Percentiles rank a stretch among this genome's conserved stretches.
phyloP scores from a whole-genome alignment of 306 rosid species.

The Bauhinia variegata region DNA sequence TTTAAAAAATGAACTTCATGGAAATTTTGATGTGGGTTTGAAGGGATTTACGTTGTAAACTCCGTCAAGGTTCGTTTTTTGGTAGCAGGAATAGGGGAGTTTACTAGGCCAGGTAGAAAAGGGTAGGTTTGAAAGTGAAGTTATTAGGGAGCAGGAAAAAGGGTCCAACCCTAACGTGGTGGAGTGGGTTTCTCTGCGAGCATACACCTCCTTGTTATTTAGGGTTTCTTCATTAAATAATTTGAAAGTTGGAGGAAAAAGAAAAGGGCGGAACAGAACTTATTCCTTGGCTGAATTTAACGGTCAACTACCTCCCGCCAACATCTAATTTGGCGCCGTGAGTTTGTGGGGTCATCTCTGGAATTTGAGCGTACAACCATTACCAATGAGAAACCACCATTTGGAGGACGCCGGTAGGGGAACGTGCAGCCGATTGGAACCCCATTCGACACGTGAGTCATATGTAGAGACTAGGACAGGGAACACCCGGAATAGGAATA shows the following conservation, averaged over 20 bases:
- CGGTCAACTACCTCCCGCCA: constrained; percentile 41
- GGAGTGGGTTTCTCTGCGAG: background rate
- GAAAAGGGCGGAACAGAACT: constrained; percentile 9
- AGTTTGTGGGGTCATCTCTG: background rate
- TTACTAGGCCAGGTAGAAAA: background rate
- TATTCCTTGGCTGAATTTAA: constrained; percentile 25
- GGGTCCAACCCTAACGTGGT: too few species aligned
- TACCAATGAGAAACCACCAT: background rate
- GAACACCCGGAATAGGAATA: background rate
- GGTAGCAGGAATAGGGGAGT: too few species aligned
- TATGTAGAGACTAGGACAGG: background rate
- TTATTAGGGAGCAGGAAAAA: background rate
- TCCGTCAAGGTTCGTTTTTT: constrained; percentile 37
- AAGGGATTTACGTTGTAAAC: constrained; percentile 40
- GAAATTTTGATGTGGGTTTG: constrained; percentile 19
- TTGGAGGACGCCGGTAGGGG: background rate
- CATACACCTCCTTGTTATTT: background rate
- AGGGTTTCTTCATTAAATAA: constrained; percentile 5
- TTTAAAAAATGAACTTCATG: background rate
- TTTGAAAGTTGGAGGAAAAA: constrained; percentile 2
- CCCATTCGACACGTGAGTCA: background rate
- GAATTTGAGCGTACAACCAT: too few species aligned
- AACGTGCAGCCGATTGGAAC: background rate
- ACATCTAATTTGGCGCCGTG: background rate
- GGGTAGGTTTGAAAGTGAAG: background rate